A percentile compares a stretch with the other conserved stretches of the same genome.
phyloP scores from a whole-genome alignment of 306 rosid species.

The Vicia villosa region DNA sequence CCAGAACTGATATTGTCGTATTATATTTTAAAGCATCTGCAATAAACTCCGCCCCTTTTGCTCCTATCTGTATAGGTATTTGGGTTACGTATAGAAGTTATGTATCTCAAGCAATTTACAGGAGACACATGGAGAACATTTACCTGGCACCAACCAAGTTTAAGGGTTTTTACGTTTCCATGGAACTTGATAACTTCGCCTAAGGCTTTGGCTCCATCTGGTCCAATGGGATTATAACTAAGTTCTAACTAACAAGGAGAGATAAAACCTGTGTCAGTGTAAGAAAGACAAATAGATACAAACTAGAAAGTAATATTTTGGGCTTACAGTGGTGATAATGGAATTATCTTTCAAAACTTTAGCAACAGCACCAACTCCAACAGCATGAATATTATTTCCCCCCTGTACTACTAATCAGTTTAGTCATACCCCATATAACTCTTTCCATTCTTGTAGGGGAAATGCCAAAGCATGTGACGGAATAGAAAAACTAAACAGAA shows the following conservation, averaged over 20 bases:
- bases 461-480: background rate
- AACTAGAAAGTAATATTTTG: slow-evolving; percentile 26
- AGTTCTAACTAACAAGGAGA: slow-evolving; percentile 74
- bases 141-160: slow-evolving; percentile 99
- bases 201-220: slow-evolving; percentile 91
- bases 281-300: slow-evolving; percentile 30
- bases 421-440: slow-evolving; percentile 35
- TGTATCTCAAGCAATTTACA: slow-evolving; percentile 19
- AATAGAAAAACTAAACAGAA: slow-evolving; percentile 12
- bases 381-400: slow-evolving; percentile 82
- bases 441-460: background rate
- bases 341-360: slow-evolving; percentile 84
- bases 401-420: slow-evolving; percentile 59
- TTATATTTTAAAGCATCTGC: slow-evolving; percentile 93
- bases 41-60: slow-evolving; percentile 85
- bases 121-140: slow-evolving; percentile 32
- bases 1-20: slow-evolving; percentile 80
- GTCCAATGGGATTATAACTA: slow-evolving; percentile 94
- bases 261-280: slow-evolving; percentile 18
- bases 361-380: slow-evolving; percentile 69
- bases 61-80: slow-evolving; percentile 69
- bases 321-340: slow-evolving; percentile 73
- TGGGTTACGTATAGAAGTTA: slow-evolving; percentile 14
- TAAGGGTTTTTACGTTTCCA: slow-evolving; percentile 79
- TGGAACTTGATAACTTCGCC: slow-evolving; percentile 90